Percentiles rank a stretch among this genome's conserved stretches.
Evolutionary conservation across 768 basidiomycete species (phyloP).

Genomic region (Galerina sulciceps): DNA sequence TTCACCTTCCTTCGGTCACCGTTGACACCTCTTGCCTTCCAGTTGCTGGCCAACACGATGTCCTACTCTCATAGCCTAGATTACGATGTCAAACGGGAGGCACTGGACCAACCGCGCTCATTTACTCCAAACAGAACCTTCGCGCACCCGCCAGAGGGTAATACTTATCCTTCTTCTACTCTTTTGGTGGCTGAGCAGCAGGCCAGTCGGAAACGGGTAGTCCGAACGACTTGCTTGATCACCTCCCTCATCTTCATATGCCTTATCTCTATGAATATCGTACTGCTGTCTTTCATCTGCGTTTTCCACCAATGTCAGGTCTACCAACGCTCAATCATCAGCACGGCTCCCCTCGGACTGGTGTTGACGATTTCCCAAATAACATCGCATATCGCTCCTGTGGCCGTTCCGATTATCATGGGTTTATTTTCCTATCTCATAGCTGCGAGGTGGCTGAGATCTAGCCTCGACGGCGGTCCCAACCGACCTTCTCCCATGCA

Average conservation of each 20-base stretch:
- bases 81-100: too few relatives aligned
- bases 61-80: too few relatives aligned
- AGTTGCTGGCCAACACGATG: too few relatives aligned
- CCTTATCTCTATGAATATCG: neutral
- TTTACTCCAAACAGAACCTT: neutral
- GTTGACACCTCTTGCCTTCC: too few relatives aligned
- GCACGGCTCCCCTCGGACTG: constrained; percentile 2
- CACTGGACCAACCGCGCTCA: too few relatives aligned
- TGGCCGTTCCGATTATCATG: constrained; percentile 8
- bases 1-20: too few relatives aligned
- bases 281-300: constrained; percentile 5
- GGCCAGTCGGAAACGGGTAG: neutral
- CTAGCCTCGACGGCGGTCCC: neutral
- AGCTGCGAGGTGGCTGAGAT: constrained; percentile 5
- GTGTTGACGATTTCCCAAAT: constrained; percentile 6
- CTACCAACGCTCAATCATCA: neutral
- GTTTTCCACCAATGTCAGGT: constrained; percentile 1
- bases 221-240: neutral
- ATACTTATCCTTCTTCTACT: neutral
- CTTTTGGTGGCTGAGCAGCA: neutral
- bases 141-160: neutral
- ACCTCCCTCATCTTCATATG: neutral
- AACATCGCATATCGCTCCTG: constrained; percentile 3
- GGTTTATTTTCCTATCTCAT: constrained; percentile 5
- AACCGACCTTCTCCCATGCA: constrained; percentile 6